phyloP scores from a whole-genome alignment of 352 stramenopile genomes.

The Globisporangium spinosum region DNA sequence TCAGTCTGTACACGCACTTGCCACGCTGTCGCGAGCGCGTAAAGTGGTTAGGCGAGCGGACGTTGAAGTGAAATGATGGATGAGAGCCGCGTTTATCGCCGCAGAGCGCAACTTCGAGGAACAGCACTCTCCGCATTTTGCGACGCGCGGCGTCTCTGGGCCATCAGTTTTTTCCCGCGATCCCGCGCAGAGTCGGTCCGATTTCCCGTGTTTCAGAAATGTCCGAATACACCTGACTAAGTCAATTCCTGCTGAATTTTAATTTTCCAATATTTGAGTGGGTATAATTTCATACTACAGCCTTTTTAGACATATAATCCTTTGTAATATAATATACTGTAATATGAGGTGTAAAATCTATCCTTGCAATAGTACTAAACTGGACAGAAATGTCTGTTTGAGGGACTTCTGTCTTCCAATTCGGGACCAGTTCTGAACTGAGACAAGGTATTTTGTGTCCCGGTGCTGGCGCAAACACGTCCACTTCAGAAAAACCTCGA shows the following conservation, averaged over 20 bases:
- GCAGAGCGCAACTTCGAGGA: not conserved
- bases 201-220: not conserved
- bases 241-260: not conserved
- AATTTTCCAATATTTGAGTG: too few relatives aligned
- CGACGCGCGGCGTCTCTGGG: not conserved
- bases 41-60: not conserved
- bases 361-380: too few relatives aligned
- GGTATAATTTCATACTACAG: too few relatives aligned
- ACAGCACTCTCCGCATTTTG: not conserved
- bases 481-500: slow-evolving; percentile 4
- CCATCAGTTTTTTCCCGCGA: slow-evolving; percentile 16
- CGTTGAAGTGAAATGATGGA: slow-evolving; percentile 2
- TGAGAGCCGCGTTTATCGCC: not conserved
- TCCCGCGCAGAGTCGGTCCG: not conserved
- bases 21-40: not conserved
- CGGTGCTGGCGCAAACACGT: slow-evolving; percentile 9
- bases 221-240: not conserved
- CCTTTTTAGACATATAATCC: too few relatives aligned
- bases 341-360: too few relatives aligned
- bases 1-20: not conserved
- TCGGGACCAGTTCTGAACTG: slow-evolving; percentile 4
- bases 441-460: slow-evolving; percentile 1
- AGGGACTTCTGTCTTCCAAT: not conserved
- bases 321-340: too few relatives aligned
- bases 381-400: too few relatives aligned